Conservation (phyloP, 1,284 basidiomycete species). For the Sporisorium graminicola region DNA sequence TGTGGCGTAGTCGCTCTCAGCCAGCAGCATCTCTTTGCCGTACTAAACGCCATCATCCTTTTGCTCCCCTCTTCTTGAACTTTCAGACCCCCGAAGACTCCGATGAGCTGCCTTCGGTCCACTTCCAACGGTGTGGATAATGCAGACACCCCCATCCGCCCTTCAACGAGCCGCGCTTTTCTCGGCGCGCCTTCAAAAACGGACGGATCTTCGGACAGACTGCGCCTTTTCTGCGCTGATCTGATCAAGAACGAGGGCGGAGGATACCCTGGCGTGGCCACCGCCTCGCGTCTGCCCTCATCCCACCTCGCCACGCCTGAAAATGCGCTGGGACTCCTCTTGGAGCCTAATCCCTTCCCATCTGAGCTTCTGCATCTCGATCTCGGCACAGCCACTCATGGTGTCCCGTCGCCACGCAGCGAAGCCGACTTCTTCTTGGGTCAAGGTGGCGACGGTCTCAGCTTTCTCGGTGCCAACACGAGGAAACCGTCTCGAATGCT, state of each 20-base stretch:
- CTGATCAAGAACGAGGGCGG: neutral
- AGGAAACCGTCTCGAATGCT: neutral
- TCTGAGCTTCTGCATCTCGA: constrained; percentile 20
- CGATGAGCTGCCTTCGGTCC: constrained; percentile 38
- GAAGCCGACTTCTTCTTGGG: constrained; percentile 18
- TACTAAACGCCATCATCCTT: neutral
- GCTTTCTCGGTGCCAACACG: neutral
- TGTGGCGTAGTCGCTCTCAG: neutral
- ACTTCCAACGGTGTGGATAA: constrained; percentile 13
- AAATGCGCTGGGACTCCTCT: constrained; percentile 32
- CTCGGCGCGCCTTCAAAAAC: constrained; percentile 6
- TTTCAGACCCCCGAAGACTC: constrained; percentile 20
- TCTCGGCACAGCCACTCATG: neutral
- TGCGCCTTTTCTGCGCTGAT: neutral
- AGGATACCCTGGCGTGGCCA: neutral
- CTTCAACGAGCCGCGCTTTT: constrained; percentile 1
- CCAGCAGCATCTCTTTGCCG: neutral
- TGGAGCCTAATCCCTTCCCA: constrained; percentile 23
- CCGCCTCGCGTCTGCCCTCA: constrained; percentile 5
- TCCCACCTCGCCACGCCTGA: constrained; percentile 5
- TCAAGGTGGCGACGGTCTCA: neutral
- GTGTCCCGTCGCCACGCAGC: constrained; percentile 10
- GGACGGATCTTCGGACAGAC: constrained; percentile 4
- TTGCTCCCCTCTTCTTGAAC: no score
- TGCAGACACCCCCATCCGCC: constrained; percentile 3